Base-by-base conservation (phyloP, 805 yeast species). In the Naumovozyma baii region DNA sequence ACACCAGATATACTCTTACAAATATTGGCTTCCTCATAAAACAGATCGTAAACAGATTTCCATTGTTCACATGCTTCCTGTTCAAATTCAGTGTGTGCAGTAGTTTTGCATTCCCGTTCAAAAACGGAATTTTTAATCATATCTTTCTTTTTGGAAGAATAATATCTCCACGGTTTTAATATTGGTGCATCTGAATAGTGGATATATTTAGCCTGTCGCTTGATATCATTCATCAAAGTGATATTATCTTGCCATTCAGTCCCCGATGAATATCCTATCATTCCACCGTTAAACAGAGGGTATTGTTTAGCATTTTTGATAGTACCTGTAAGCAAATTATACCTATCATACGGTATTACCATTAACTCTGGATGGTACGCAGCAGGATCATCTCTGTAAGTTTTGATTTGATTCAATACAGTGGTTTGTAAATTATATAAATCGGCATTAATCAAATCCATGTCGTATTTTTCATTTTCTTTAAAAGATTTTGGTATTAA, bases 171-270 rank as follows among this genome's bases (percentile, higher is more conserved):
- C 3, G 84, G 84, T 50, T 79, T 77, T 0, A 78, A 74, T 5
- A 77, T 57, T 2, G 83, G 83, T 16, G 68, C 66, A 50, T 79
- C 85, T 3, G 79, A 70, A 54, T 73, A 79, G 51, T 79, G 85
- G 18, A 76, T 52, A 37, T 73, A 60, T 49, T 67, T 69, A 8
- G 26, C 26, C 10, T 68, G 55, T 12, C 59, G 52, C 8, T 50
- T 44, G 12, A 57, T 57, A 3, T 59, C 42, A 43, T 45, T 42
- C 56, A 56, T 31, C 36, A 53, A 43, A 42, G 55, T 12, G 37
- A 38, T 19, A 25, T 37, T 18, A 37, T 25, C 14, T 39, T 5
- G 47, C 49, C 2, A 32, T 36, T 13, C 36, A 38, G 33, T 41
- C 47, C 26, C 39, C 18, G 32, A 39, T 35, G 18, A 35, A 31